A percentile compares a stretch with the other conserved stretches of the same genome.
phyloP scores from a whole-genome alignment of 2,329 filamentous ascomycete species.

The Aspergillus quadrilineatus region DNA sequence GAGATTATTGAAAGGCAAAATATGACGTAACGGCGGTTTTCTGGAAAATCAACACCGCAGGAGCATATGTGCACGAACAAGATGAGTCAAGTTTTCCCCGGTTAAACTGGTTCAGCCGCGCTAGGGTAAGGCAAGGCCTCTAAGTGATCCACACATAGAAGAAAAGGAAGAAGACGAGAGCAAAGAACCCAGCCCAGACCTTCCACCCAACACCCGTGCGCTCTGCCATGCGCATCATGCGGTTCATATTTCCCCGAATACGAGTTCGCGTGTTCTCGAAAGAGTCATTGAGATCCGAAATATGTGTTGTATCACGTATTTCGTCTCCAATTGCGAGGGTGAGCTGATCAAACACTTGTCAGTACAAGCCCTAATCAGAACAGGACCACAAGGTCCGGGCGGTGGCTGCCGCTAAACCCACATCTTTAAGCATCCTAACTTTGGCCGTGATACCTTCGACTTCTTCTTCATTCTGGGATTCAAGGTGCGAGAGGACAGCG shows the following conservation, averaged over 20 bases:
- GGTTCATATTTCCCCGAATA: conserved; percentile 88
- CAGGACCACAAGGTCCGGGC: background rate
- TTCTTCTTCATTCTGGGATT: conserved; percentile 91
- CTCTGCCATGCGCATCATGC: conserved; percentile 95
- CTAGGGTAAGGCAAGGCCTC: background rate
- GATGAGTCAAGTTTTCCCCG: background rate
- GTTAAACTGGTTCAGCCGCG: background rate
- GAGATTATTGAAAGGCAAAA: background rate
- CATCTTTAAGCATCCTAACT: conserved; percentile 84
- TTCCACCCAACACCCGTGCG: conserved; percentile 93
- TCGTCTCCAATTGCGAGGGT: conserved; percentile 92
- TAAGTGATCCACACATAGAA: conserved; percentile 89
- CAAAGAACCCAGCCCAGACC: conserved; percentile 88
- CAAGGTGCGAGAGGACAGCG: conserved; percentile 85
- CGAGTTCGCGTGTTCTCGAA: conserved; percentile 83
- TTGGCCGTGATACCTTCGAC: conserved; percentile 89
- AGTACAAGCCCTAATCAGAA: background rate
- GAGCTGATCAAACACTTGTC: conserved; percentile 57
- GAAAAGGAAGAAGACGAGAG: conserved; percentile 77
- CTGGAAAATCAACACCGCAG: background rate
- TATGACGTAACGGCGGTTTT: background rate
- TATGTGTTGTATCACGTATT: conserved; percentile 82
- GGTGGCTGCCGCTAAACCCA: conserved; percentile 48
- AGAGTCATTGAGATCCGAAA: conserved; percentile 92
- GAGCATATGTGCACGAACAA: background rate